phyloP scores from a whole-genome alignment of 768 basidiomycete genomes.

The Suillus alpinus region DNA sequence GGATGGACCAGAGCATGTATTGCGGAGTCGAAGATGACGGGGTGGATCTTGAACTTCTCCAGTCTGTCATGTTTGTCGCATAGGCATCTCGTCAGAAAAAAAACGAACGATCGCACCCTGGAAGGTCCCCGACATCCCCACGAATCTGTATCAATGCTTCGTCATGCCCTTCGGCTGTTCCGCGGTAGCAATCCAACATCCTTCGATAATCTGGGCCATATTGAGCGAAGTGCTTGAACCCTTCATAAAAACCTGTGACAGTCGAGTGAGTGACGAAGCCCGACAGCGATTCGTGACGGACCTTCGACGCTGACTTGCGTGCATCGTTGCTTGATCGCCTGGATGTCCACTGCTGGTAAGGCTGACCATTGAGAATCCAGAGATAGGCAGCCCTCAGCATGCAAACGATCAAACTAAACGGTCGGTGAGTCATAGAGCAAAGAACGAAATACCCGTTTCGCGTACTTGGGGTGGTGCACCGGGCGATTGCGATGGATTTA shows the following conservation, averaged over 20 bases:
- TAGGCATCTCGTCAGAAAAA: not conserved
- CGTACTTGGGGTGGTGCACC: not conserved
- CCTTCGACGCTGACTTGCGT: not conserved
- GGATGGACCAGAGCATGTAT: conserved; percentile 1
- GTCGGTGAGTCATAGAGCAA: not conserved
- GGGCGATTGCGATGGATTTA: not conserved
- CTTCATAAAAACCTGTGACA: conserved; percentile 22
- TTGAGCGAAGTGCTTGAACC: conserved; percentile 27
- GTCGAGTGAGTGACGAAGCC: not conserved
- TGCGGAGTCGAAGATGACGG: conserved; percentile 1
- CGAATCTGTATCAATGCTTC: not conserved
- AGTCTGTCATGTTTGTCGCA: not conserved
- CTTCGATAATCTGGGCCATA: conserved; percentile 33
- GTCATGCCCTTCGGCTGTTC: not conserved
- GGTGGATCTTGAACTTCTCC: not conserved
- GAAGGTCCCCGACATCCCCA: not conserved
- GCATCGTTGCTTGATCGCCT: not conserved
- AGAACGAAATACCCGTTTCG: no score
- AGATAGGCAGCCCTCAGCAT: conserved; percentile 1
- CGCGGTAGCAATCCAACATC: conserved; percentile 8
- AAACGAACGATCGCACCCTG: not conserved
- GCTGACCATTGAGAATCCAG: not conserved
- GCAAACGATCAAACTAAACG: not conserved
- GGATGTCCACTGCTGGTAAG: not conserved
- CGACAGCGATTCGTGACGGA: not conserved